phyloP scores from a whole-genome alignment of 257 asterid species.

The Phtheirospermum japonicum region DNA sequence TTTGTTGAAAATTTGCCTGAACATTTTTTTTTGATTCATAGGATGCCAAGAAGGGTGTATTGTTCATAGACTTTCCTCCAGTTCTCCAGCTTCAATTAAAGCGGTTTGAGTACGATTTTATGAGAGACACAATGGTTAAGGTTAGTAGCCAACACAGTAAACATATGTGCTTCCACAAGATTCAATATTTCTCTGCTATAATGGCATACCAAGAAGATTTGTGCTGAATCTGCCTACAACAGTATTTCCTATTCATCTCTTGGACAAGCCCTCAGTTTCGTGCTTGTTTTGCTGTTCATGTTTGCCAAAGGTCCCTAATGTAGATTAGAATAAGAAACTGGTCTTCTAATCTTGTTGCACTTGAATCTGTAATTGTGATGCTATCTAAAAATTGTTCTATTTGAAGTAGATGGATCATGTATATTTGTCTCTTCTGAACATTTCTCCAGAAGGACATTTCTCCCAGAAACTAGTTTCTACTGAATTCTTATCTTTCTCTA shows the following conservation, averaged over 20 bases:
- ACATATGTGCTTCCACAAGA: conserved; percentile 14
- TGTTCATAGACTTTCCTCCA: conserved; percentile 83
- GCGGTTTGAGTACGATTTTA: conserved; percentile 84
- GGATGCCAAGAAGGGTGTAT: conserved; percentile 92
- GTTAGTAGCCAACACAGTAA: conserved; percentile 38
- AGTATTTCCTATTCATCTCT: neutral
- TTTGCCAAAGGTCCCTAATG: neutral
- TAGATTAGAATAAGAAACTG: neutral
- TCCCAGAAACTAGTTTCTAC: neutral
- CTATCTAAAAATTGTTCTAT: conserved; percentile 8
- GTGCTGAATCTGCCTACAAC: neutral
- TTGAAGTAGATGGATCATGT: conserved; percentile 17
- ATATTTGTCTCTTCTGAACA: conserved; percentile 8
- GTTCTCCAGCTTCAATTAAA: conserved; percentile 84
- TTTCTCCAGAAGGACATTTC: conserved; percentile 8
- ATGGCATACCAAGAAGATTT: neutral
- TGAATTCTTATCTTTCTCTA: conserved; percentile 16
- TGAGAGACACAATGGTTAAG: conserved; percentile 93
- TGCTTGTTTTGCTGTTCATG: neutral
- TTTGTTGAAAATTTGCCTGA: conserved; percentile 4
- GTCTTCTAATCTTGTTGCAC: neutral
- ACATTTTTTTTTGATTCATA: conserved; percentile 33
- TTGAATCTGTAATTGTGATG: neutral
- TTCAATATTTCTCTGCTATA: conserved; percentile 1
- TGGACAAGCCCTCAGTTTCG: neutral